phyloP scores from a whole-genome alignment of 352 stramenopile genomes.

The Pythium chondricola region DNA sequence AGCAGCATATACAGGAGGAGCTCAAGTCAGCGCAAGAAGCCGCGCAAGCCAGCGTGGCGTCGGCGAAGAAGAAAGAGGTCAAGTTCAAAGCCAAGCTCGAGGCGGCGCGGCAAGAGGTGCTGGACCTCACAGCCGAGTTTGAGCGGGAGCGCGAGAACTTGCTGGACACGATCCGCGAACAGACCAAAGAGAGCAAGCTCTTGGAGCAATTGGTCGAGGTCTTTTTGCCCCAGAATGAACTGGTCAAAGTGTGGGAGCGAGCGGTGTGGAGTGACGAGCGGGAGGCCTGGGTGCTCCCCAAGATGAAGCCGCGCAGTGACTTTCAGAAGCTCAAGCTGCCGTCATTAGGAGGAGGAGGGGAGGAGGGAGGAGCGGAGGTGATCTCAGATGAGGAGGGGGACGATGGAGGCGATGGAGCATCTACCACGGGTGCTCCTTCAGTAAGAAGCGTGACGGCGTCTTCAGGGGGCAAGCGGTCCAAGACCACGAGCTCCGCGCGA shows the following conservation, averaged over 20 bases:
- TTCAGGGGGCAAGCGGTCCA: background rate
- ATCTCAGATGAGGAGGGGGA: constrained; percentile 41
- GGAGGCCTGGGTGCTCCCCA: constrained; percentile 70
- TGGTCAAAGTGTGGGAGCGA: constrained; percentile 86
- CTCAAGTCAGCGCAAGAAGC: constrained; percentile 64
- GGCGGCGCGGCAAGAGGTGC: constrained; percentile 75
- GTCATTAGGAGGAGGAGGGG: constrained; percentile 21
- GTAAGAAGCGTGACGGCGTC: background rate
- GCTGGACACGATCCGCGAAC: constrained; percentile 84
- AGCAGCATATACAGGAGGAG: constrained; percentile 69
- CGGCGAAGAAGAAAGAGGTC: constrained; percentile 53
- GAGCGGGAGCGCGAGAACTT: constrained; percentile 80
- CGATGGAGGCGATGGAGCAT: background rate
- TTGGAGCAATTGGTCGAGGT: constrained; percentile 84
- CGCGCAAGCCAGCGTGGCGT: constrained; percentile 43
- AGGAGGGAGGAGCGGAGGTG: constrained; percentile 56
- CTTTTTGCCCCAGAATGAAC: constrained; percentile 77
- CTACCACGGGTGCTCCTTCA: background rate
- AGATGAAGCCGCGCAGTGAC: constrained; percentile 69
- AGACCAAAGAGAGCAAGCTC: constrained; percentile 85
- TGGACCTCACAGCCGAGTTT: constrained; percentile 79
- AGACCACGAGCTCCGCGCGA: background rate
- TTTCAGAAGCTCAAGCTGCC: constrained; percentile 79
- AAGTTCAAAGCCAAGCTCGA: constrained; percentile 72
- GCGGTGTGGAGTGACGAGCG: constrained; percentile 79